Conservation (phyloP, 169 alveolate species). For the Plasmodium blacklocki region DNA sequence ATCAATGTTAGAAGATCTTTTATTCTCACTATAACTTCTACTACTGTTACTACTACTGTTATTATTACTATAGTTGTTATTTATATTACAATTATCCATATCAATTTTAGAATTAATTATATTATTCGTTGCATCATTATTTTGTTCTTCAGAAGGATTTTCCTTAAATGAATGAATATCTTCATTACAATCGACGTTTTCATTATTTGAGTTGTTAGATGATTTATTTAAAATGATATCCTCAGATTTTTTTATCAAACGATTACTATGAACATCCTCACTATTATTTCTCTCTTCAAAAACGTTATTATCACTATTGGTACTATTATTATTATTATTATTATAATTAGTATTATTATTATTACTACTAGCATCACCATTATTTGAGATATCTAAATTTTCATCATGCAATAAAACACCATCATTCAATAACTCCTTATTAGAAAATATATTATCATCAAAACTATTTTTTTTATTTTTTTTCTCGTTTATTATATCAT, state of each 20-base stretch:
- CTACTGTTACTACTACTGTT: not conserved
- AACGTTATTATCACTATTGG: not conserved
- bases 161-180: too few species aligned
- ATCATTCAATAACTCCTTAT: not conserved
- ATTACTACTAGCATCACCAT: not conserved
- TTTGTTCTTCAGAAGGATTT: too few species aligned
- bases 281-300: not conserved
- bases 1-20: not conserved
- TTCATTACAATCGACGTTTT: too few species aligned
- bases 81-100: not conserved
- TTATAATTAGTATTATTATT: not conserved
- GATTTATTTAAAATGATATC: too few species aligned
- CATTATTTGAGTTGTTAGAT: too few species aligned
- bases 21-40: constrained; percentile 1
- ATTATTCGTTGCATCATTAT: too few species aligned
- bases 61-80: not conserved
- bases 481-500: not conserved
- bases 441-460: not conserved
- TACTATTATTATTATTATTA: not conserved
- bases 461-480: not conserved
- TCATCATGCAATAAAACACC: not conserved
- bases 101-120: too few species aligned
- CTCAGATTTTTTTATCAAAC: too few species aligned
- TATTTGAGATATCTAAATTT: too few species aligned
- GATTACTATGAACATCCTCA: too few species aligned